A percentile compares a stretch with the other conserved stretches of the same genome.
Conservation (phyloP, 768 basidiomycete genomes). For the Mycena rebaudengoi region DNA sequence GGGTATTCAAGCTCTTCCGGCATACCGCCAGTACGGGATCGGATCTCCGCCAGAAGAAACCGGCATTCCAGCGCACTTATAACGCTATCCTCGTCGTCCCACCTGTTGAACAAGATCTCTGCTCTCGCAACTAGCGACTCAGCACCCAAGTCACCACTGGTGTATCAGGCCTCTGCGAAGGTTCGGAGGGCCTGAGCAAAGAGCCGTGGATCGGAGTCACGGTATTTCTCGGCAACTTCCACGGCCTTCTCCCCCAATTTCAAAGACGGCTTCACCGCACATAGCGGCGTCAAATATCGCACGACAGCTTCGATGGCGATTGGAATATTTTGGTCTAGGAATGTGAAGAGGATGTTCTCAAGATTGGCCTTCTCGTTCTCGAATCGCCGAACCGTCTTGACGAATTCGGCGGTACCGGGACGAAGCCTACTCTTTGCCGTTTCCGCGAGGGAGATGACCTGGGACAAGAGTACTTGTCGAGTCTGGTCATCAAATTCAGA, state of each 20-base stretch:
- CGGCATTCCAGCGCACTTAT: slow-evolving; percentile 9
- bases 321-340: background rate
- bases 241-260: background rate
- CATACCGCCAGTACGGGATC: background rate
- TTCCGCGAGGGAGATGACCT: slow-evolving; percentile 5
- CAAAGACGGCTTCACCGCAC: slow-evolving; percentile 2
- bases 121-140: background rate
- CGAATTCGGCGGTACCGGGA: slow-evolving; percentile 2
- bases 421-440: slow-evolving; percentile 4
- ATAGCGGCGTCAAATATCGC: background rate
- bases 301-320: slow-evolving; percentile 3
- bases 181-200: slow-evolving; percentile 5
- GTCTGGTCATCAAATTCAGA: slow-evolving; percentile 3
- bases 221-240: slow-evolving; percentile 1
- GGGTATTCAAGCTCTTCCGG: background rate
- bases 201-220: background rate
- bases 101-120: background rate
- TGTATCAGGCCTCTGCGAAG: background rate
- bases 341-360: slow-evolving; percentile 5
- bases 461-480: background rate
- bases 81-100: background rate
- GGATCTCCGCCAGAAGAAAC: background rate
- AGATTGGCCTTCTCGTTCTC: slow-evolving; percentile 4
- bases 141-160: background rate
- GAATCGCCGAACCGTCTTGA: background rate